A percentile compares a stretch with the other conserved stretches of the same genome.
Evolutionary conservation across 768 basidiomycete species (phyloP).

Genomic region (Fistulinella prunicolor): DNA sequence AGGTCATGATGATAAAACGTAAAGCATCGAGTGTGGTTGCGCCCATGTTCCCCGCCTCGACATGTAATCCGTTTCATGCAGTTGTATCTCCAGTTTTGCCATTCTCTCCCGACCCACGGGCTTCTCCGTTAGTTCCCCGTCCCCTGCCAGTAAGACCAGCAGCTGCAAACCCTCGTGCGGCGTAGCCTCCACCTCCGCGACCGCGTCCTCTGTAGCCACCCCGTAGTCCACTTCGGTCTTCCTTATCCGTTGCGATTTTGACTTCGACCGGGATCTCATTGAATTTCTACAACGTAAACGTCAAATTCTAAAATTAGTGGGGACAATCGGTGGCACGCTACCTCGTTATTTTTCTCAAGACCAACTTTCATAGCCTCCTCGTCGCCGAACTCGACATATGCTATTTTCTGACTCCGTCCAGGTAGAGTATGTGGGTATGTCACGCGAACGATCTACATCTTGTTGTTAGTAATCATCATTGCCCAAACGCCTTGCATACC

Average conservation of each 20-base stretch:
- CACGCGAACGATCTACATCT: slow-evolving; percentile 61
- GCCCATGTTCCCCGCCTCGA: slow-evolving; percentile 19
- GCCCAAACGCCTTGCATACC: slow-evolving; percentile 40
- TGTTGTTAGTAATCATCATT: not conserved
- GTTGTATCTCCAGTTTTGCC: slow-evolving; percentile 22
- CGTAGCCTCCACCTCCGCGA: slow-evolving; percentile 43
- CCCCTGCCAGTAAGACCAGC: slow-evolving; percentile 56
- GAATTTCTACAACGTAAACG: slow-evolving; percentile 50
- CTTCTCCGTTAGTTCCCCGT: slow-evolving; percentile 30
- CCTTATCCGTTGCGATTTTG: slow-evolving; percentile 65
- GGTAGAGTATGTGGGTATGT: slow-evolving; percentile 49
- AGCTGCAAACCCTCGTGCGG: slow-evolving; percentile 62
- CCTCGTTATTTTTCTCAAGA: slow-evolving; percentile 70
- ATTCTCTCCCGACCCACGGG: slow-evolving; percentile 28
- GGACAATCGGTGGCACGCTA: slow-evolving; percentile 31
- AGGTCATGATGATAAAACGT: slow-evolving; percentile 17
- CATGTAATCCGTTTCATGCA: slow-evolving; percentile 20
- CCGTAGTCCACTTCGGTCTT: slow-evolving; percentile 39
- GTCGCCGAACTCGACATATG: slow-evolving; percentile 88
- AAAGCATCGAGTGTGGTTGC: slow-evolving; percentile 15
- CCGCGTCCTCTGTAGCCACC: slow-evolving; percentile 56
- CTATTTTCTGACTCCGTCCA: slow-evolving; percentile 56
- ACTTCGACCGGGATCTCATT: slow-evolving; percentile 65
- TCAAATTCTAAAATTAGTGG: slow-evolving; percentile 2
- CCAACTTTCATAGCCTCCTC: slow-evolving; percentile 83